These are phyloP conservation scores for Thelonectria olida DNA, from an alignment of 2,329 filamentous ascomycete species.

Conservation along the genomic window DNA sequence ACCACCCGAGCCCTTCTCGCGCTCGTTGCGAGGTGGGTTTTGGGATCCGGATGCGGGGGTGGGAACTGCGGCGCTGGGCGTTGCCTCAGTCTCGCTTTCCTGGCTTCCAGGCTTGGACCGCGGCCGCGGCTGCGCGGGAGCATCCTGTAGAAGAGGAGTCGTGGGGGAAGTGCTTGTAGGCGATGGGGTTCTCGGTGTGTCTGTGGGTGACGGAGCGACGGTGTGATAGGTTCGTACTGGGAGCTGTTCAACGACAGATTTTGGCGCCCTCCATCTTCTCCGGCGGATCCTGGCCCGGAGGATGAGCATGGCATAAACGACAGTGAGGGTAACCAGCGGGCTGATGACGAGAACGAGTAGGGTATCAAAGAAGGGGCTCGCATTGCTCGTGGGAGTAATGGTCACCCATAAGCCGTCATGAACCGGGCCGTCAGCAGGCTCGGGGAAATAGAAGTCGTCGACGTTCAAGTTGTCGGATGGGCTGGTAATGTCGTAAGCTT, in stretches of 20 bases:
- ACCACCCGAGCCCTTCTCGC: constrained; percentile 57
- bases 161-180: constrained; percentile 74
- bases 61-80: constrained; percentile 54
- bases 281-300: constrained; percentile 88
- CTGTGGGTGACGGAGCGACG: constrained; percentile 67
- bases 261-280: constrained; percentile 94
- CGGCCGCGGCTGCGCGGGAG: constrained; percentile 63
- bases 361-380: constrained; percentile 94
- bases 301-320: constrained; percentile 90
- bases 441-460: constrained; percentile 32
- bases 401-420: constrained; percentile 94
- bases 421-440: constrained; percentile 41
- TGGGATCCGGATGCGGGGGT: constrained; percentile 47
- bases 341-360: constrained; percentile 96
- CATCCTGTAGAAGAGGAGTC: constrained; percentile 79
- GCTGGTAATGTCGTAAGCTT: constrained; percentile 37
- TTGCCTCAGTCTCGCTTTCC: constrained; percentile 57
- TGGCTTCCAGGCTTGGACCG: constrained; percentile 70
- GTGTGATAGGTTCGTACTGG: constrained; percentile 96
- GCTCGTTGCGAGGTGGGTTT: constrained; percentile 47
- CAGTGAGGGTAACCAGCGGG: constrained; percentile 88
- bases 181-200: constrained; percentile 68
- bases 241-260: constrained; percentile 93
- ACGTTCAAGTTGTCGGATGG: constrained; percentile 31
- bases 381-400: constrained; percentile 87